Evolutionary conservation across 805 yeast species (phyloP).

Genomic region (Sporopachydermia quercuum): DNA sequence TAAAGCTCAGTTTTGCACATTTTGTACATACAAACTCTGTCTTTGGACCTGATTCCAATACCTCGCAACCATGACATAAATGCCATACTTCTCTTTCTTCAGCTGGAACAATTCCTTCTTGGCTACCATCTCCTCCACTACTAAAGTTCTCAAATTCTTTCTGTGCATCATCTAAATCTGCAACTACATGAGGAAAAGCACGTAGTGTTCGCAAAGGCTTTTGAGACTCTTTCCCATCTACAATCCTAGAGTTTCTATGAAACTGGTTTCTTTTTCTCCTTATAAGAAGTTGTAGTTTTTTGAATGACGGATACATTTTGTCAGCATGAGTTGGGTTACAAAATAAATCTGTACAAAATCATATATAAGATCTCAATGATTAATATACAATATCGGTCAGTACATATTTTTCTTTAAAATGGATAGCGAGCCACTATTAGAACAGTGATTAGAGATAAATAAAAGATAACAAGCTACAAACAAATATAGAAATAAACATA

Average conservation of each 20-base stretch:
- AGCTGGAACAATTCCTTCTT: too few relatives aligned
- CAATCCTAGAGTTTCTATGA: not conserved
- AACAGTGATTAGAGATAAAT: too few relatives aligned
- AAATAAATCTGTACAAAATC: too few relatives aligned
- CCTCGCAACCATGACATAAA: not conserved
- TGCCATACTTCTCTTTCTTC: not conserved
- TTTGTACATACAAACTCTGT: not conserved
- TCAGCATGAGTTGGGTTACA: too few relatives aligned
- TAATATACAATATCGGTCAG: too few relatives aligned
- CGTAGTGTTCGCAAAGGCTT: not conserved
- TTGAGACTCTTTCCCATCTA: not conserved
- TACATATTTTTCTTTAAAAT: too few relatives aligned
- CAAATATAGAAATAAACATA: too few relatives aligned
- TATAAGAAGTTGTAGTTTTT: not conserved
- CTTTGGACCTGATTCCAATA: not conserved
- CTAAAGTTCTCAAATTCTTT: not conserved
- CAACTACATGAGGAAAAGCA: not conserved
- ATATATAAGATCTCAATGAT: too few relatives aligned
- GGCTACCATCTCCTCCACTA: too few relatives aligned
- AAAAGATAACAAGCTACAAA: too few relatives aligned
- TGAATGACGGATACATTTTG: not conserved
- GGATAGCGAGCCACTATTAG: too few relatives aligned
- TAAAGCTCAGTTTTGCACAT: not conserved
- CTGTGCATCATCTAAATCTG: not conserved
- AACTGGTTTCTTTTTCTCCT: not conserved